Conservation (phyloP, 345 rosid genomes). For the Pelargonium nanum region DNA sequence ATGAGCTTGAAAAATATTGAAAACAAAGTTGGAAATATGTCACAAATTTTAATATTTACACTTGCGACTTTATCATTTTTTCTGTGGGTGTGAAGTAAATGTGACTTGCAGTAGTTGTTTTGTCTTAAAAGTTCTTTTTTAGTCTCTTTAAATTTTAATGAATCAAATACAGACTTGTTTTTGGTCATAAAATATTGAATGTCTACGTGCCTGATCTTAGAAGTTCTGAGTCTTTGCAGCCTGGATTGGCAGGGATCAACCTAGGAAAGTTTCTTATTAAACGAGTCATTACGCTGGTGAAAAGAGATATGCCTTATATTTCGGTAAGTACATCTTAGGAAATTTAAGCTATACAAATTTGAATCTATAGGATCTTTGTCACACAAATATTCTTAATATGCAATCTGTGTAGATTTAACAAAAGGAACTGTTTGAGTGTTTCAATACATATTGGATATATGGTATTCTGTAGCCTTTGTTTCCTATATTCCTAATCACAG, state of each 20-base stretch:
- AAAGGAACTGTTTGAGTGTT: no score
- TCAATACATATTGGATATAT: not conserved
- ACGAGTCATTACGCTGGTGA: constrained; percentile 75
- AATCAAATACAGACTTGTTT: not conserved
- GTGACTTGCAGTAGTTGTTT: not conserved
- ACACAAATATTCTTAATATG: no score
- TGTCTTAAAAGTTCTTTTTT: not conserved
- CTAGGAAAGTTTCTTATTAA: constrained; percentile 89
- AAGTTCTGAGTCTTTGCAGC: constrained; percentile 44
- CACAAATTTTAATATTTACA: no score
- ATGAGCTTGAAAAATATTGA: not conserved
- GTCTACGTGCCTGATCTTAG: constrained; percentile 12
- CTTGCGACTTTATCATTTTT: not conserved
- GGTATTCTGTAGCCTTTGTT: not conserved
- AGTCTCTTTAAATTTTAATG: not conserved
- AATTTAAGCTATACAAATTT: not conserved
- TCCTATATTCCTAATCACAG: not conserved
- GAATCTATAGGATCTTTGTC: no score
- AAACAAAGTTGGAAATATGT: not conserved
- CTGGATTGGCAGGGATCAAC: constrained; percentile 96
- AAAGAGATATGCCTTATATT: constrained; percentile 79
- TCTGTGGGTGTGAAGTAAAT: not conserved
- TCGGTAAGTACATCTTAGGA: constrained; percentile 45
- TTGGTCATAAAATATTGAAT: not conserved
- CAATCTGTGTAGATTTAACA: no score